phyloP scores from a whole-genome alignment of 768 basidiomycete species.

The Guyanaporus albipodus region DNA sequence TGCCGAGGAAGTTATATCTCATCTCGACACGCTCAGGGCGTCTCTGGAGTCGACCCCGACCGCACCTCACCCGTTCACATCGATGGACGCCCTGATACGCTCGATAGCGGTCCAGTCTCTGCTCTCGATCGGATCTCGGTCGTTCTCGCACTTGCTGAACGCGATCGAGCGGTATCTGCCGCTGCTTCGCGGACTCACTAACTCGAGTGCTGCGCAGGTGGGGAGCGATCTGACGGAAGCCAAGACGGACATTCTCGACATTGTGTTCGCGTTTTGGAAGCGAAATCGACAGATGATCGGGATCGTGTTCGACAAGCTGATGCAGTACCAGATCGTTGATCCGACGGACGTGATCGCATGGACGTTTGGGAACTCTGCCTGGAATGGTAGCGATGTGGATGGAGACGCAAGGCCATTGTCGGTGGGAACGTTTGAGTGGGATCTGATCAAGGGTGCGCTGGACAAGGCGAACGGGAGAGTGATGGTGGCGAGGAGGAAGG shows the following conservation, averaged over 20 bases:
- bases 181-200: conserved; percentile 61
- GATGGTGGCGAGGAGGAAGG: conserved; percentile 68
- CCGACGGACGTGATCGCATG: conserved; percentile 86
- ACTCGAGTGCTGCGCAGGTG: conserved; percentile 9
- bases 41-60: conserved; percentile 54
- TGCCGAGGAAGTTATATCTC: conserved; percentile 72
- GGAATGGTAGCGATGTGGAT: conserved; percentile 32
- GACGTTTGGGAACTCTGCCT: conserved; percentile 63
- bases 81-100: conserved; percentile 64
- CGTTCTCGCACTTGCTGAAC: conserved; percentile 97
- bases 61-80: conserved; percentile 47
- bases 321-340: conserved; percentile 98
- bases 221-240: conserved; percentile 47
- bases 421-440: conserved; percentile 75
- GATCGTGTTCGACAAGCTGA: conserved; percentile 95
- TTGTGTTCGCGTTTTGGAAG: conserved; percentile 78
- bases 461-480: conserved; percentile 92
- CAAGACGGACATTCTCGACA: conserved; percentile 66
- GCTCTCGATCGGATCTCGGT: conserved; percentile 87
- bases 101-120: conserved; percentile 85
- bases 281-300: conserved; percentile 80
- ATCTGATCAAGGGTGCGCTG: conserved; percentile 72
- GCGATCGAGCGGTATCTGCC: conserved; percentile 93
- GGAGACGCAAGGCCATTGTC: conserved; percentile 30
- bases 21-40: conserved; percentile 67